Evolutionary conservation across 306 rosid species (phyloP).

Genomic region (Citrullus colocynthis): DNA sequence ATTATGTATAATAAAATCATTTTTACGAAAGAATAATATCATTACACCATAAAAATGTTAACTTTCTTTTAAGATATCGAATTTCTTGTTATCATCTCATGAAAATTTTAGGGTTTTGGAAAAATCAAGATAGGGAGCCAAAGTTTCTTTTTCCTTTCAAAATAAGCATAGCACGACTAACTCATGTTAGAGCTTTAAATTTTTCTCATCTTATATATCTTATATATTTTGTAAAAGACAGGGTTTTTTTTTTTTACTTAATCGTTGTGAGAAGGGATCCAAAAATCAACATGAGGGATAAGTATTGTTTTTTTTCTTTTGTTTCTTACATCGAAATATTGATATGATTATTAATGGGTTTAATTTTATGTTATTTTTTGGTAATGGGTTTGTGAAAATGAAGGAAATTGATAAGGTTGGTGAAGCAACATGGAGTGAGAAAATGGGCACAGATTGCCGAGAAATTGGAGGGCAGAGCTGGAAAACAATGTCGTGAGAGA

Average conservation of each 20-base stretch:
- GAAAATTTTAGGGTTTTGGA: background rate
- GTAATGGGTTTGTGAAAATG: background rate
- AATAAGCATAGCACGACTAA: too few relatives aligned
- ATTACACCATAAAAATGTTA: background rate
- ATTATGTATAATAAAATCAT: too few relatives aligned
- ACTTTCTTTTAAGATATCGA: background rate
- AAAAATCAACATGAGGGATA: too few relatives aligned
- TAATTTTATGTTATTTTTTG: background rate
- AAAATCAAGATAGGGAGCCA: background rate
- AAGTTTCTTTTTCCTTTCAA: too few relatives aligned
- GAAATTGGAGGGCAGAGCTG: constrained; percentile 63
- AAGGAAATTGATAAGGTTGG: constrained; percentile 54
- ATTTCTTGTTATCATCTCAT: background rate
- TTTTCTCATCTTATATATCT: too few relatives aligned
- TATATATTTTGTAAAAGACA: too few relatives aligned
- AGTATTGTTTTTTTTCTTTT: too few relatives aligned
- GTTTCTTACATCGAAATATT: background rate
- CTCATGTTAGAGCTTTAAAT: too few relatives aligned
- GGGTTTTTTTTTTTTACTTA: too few relatives aligned
- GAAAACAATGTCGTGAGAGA: constrained; percentile 91
- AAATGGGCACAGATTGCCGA: constrained; percentile 92
- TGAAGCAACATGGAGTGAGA: constrained; percentile 61
- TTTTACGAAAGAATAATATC: too few relatives aligned
- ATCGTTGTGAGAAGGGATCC: background rate
- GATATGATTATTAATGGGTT: background rate